These are phyloP conservation scores for Gardenia jasminoides DNA, from an alignment of 257 asterid species.

Conservation along the genomic window DNA sequence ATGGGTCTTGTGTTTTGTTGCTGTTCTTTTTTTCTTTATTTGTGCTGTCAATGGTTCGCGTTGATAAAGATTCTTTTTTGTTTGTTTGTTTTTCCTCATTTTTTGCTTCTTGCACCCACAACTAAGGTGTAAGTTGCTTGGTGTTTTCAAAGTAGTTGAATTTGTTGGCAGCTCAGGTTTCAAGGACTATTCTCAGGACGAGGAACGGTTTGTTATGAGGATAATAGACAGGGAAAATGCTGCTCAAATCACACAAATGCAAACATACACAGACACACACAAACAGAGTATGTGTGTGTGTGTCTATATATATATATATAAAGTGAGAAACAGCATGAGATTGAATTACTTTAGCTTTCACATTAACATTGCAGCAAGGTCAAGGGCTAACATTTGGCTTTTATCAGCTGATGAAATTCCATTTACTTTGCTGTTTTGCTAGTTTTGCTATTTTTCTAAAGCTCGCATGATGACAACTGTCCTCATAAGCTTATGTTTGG, in stretches of 20 bases:
- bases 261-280: too few relatives aligned
- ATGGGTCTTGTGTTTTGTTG: slow-evolving; percentile 2
- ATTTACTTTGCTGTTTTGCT: not conserved
- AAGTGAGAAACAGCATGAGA: not conserved
- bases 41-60: not conserved
- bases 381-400: not conserved
- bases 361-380: not conserved
- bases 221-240: not conserved
- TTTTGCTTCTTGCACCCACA: too few relatives aligned
- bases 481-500: not conserved
- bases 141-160: not conserved
- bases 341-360: not conserved
- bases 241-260: not conserved
- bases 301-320: too few relatives aligned
- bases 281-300: too few relatives aligned
- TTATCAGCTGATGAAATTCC: not conserved
- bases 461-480: not conserved
- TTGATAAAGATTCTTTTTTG: not conserved
- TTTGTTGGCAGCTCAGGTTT: not conserved
- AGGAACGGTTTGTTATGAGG: not conserved
- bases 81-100: too few relatives aligned
- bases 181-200: not conserved
- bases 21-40: not conserved
- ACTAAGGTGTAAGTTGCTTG: not conserved
- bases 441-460: not conserved